Conservation (phyloP, 2,329 filamentous ascomycete species). For the Setomelanomma holmii region DNA sequence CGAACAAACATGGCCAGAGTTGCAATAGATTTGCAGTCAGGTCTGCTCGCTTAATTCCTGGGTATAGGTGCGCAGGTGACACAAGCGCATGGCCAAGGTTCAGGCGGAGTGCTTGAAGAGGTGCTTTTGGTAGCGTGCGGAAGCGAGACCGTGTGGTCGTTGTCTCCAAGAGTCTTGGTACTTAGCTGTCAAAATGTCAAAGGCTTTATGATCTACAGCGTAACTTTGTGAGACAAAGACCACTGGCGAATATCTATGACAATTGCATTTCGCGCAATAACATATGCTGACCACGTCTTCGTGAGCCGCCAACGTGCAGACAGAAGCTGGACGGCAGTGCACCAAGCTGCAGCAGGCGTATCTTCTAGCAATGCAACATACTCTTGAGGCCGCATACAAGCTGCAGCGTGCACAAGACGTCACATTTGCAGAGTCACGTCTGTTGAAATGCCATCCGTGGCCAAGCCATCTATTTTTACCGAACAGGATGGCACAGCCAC, state of each 20-base stretch:
- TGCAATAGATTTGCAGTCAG: not conserved
- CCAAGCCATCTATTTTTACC: conserved; percentile 15
- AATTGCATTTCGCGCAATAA: too few species aligned
- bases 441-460: not conserved
- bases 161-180: not conserved
- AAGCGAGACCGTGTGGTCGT: not conserved
- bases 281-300: too few species aligned
- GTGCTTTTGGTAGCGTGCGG: not conserved
- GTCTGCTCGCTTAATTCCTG: not conserved
- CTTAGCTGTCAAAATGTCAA: not conserved
- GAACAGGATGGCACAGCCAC: conserved; percentile 11
- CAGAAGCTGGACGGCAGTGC: too few species aligned
- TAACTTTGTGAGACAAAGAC: too few species aligned
- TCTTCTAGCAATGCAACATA: not conserved
- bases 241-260: too few species aligned
- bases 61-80: conserved; percentile 1
- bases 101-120: not conserved
- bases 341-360: not conserved
- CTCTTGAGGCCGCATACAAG: not conserved
- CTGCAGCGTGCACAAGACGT: not conserved
- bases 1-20: too few species aligned
- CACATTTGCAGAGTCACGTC: not conserved
- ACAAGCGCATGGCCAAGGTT: not conserved
- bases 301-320: too few species aligned
- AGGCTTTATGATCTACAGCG: too few species aligned